Evolutionary conservation across 1,139 yeast species (phyloP).

Genomic region (Magnusiomyces fungicola): DNA sequence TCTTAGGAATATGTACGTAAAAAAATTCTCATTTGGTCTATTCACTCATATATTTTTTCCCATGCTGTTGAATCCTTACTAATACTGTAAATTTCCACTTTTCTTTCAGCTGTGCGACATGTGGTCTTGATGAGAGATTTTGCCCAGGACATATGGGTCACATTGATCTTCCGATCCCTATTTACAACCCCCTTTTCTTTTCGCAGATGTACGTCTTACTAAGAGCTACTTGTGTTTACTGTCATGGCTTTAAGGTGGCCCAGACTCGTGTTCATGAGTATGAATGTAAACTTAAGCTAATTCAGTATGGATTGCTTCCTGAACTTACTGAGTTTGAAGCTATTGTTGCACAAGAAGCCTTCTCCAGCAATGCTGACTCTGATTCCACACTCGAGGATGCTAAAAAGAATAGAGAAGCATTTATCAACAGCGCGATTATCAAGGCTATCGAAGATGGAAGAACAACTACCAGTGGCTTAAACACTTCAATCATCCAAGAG

Average conservation of each 20-base stretch:
- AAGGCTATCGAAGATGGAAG: constrained; percentile 75
- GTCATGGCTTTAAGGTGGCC: constrained; percentile 75
- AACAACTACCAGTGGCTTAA: constrained; percentile 56
- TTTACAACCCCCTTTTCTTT: constrained; percentile 91
- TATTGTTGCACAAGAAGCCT: neutral
- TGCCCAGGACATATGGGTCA: constrained; percentile 99
- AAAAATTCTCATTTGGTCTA: no score
- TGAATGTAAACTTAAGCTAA: constrained; percentile 68
- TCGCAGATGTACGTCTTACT: constrained; percentile 79
- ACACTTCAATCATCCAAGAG: constrained; percentile 78
- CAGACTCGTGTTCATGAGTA: constrained; percentile 63
- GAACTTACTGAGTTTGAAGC: constrained; percentile 57
- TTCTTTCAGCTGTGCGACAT: constrained; percentile 61
- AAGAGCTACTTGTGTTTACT: constrained; percentile 81
- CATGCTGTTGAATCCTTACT: no score
- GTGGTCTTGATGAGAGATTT: constrained; percentile 89
- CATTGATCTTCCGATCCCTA: constrained; percentile 91
- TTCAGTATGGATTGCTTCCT: constrained; percentile 81
- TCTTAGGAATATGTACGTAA: constrained; percentile 55
- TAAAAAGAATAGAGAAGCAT: constrained; percentile 51
- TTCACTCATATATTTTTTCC: neutral
- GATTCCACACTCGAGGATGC: constrained; percentile 17
- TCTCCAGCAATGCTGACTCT: neutral
- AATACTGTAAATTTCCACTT: constrained; percentile 17
- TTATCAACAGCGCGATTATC: constrained; percentile 62